A percentile compares a stretch with the other conserved stretches of the same genome.
phyloP scores from a whole-genome alignment of 306 rosid species.

The Datisca glomerata region DNA sequence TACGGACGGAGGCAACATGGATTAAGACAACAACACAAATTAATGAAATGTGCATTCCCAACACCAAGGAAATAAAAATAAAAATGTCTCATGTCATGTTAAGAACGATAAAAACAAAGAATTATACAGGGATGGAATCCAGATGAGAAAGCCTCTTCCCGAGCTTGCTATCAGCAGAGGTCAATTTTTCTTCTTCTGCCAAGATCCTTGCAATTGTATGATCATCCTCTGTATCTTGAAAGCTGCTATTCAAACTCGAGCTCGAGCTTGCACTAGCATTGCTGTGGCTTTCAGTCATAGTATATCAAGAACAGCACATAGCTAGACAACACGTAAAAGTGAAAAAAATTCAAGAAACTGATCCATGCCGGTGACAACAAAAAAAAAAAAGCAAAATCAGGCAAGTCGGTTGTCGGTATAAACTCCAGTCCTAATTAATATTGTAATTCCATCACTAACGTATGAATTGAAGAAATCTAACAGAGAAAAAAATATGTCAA shows the following conservation, averaged over 20 bases:
- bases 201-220: slow-evolving; percentile 70
- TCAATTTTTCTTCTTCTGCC: slow-evolving; percentile 46
- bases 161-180: slow-evolving; percentile 29
- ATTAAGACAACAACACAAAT: too few relatives aligned
- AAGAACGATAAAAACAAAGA: not conserved
- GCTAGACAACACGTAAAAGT: slow-evolving; percentile 7
- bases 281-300: slow-evolving; percentile 51
- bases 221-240: slow-evolving; percentile 82
- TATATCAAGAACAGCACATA: slow-evolving; percentile 13
- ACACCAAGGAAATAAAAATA: not conserved
- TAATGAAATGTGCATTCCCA: slow-evolving; percentile 3
- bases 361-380: too few relatives aligned
- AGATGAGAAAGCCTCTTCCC: slow-evolving; percentile 89
- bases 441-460: too few relatives aligned
- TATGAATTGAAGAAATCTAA: too few relatives aligned
- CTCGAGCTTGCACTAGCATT: slow-evolving; percentile 82
- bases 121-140: slow-evolving; percentile 77
- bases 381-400: too few relatives aligned
- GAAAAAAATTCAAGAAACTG: not conserved
- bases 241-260: slow-evolving; percentile 73
- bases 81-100: not conserved
- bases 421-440: too few relatives aligned
- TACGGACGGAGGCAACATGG: too few relatives aligned
- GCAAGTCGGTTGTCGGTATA: too few relatives aligned
- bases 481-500: too few relatives aligned